phyloP scores from a whole-genome alignment of 306 rosid species.

The Fragaria vesca region DNA sequence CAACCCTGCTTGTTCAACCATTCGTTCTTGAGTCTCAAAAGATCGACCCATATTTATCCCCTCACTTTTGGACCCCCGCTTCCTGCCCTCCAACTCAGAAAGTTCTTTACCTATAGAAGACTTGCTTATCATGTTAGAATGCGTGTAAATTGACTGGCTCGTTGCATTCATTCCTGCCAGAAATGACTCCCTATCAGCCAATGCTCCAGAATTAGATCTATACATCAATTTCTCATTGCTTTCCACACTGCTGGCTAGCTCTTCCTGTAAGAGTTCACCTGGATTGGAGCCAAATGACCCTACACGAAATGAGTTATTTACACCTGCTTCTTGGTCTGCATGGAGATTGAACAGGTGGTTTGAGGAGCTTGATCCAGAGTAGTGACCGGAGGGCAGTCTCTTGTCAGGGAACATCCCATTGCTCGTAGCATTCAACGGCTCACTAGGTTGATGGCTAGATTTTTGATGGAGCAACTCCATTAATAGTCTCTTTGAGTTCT shows the following conservation, averaged over 20 bases:
- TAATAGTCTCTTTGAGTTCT: slow-evolving; percentile 48
- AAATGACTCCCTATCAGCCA: slow-evolving; percentile 29
- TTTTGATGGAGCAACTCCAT: slow-evolving; percentile 59
- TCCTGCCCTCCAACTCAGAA: slow-evolving; percentile 34
- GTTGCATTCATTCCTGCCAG: slow-evolving; percentile 31
- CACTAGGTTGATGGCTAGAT: slow-evolving; percentile 36
- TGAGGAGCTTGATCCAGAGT: slow-evolving; percentile 39
- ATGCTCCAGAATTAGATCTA: slow-evolving; percentile 34
- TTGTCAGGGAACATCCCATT: slow-evolving; percentile 26
- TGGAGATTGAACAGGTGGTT: slow-evolving; percentile 37
- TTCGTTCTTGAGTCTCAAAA: slow-evolving; percentile 40
- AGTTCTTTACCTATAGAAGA: slow-evolving; percentile 35
- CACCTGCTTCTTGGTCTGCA: slow-evolving; percentile 39
- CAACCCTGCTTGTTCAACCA: slow-evolving; percentile 40
- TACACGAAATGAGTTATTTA: slow-evolving; percentile 35
- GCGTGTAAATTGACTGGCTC: slow-evolving; percentile 28
- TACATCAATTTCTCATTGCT: slow-evolving; percentile 35
- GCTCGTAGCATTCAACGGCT: slow-evolving; percentile 30
- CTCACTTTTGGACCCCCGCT: slow-evolving; percentile 31
- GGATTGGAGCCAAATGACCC: slow-evolving; percentile 45
- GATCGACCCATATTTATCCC: slow-evolving; percentile 30
- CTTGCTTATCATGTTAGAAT: slow-evolving; percentile 27
- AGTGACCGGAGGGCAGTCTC: slow-evolving; percentile 28
- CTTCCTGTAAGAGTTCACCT: slow-evolving; percentile 33
- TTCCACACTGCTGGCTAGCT: slow-evolving; percentile 26